A percentile compares a stretch with the other conserved stretches of the same genome.
These are phyloP conservation scores for Teratosphaeria pseudoeucalypti DNA, from an alignment of 2,329 filamentous ascomycete species.

Conservation along the genomic window DNA sequence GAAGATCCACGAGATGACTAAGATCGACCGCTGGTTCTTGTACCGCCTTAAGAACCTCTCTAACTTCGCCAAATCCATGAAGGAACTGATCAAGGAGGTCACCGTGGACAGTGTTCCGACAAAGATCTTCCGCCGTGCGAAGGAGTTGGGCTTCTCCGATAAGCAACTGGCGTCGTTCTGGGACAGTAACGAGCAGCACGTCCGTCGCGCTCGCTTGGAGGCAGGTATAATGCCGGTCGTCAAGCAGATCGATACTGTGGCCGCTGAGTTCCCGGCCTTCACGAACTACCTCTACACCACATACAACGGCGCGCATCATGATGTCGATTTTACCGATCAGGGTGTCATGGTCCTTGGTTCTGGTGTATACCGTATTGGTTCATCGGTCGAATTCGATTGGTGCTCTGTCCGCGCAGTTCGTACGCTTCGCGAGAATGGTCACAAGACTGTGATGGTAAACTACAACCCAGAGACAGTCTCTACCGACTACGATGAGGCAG, in stretches of 20 bases:
- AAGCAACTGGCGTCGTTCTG: conserved; percentile 88
- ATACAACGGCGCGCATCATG: conserved; percentile 82
- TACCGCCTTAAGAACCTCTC: conserved; percentile 82
- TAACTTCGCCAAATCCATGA: conserved; percentile 61
- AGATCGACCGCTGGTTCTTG: conserved; percentile 98
- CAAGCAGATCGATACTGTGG: conserved; percentile 98
- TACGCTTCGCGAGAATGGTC: conserved; percentile 70
- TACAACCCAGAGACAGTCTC: conserved; percentile 77
- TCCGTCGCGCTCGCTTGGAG: conserved; percentile 75
- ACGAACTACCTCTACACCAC: conserved; percentile 97
- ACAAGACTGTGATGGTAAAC: conserved; percentile 96
- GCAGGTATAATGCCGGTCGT: conserved; percentile 78
- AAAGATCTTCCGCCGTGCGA: conserved; percentile 67
- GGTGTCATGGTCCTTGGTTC: conserved; percentile 95
- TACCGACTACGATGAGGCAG: conserved; percentile 91
- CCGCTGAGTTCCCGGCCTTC: conserved; percentile 85
- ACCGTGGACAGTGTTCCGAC: conserved; percentile 55
- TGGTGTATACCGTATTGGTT: conserved; percentile 93
- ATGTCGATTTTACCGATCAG: conserved; percentile 75
- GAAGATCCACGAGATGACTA: conserved; percentile 96
- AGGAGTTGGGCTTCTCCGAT: conserved; percentile 90
- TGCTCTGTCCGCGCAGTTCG: conserved; percentile 91
- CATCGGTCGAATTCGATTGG: conserved; percentile 98
- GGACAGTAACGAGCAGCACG: conserved; percentile 85
- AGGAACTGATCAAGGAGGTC: conserved; percentile 53